Percentiles rank a stretch among this genome's conserved stretches.
Evolutionary conservation across 2,329 filamentous ascomycete species (phyloP).

Genomic region (Aspergillus vadensis): DNA sequence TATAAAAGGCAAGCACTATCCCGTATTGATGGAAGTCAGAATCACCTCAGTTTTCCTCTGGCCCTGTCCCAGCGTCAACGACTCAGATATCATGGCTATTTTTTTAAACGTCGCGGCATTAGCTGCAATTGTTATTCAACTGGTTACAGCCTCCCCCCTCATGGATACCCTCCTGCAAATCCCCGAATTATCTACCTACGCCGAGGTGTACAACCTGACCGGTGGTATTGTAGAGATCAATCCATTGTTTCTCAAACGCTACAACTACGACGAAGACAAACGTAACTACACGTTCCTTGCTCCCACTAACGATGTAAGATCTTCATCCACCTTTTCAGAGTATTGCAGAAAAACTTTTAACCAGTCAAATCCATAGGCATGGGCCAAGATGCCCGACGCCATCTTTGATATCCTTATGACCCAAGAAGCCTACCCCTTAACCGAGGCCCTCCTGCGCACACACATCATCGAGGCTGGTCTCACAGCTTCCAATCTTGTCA

Average conservation of each 20-base stretch:
- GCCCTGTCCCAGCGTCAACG: background rate
- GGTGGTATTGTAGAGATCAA: constrained; percentile 2
- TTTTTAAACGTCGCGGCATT: background rate
- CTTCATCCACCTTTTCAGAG: too few species aligned
- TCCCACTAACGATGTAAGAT: background rate
- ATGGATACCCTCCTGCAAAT: background rate
- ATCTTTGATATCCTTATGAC: background rate
- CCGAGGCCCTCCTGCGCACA: background rate
- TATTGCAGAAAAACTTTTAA: too few species aligned
- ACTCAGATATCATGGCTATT: background rate
- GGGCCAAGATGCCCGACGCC: background rate
- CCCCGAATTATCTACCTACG: background rate
- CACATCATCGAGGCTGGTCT: constrained; percentile 1
- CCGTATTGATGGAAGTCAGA: too few species aligned
- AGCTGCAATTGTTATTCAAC: background rate
- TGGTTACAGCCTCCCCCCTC: background rate
- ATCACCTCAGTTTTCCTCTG: background rate
- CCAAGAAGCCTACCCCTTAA: background rate
- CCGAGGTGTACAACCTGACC: background rate
- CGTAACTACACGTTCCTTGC: constrained; percentile 4
- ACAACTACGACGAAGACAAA: constrained; percentile 1
- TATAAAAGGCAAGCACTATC: too few species aligned
- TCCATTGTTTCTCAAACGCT: background rate
- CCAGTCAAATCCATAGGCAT: too few species aligned
- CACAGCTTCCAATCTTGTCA: background rate